These are phyloP conservation scores for Ceratobasidium sp. DNA, from an alignment of 1,284 basidiomycete species.

Conservation along the genomic window DNA sequence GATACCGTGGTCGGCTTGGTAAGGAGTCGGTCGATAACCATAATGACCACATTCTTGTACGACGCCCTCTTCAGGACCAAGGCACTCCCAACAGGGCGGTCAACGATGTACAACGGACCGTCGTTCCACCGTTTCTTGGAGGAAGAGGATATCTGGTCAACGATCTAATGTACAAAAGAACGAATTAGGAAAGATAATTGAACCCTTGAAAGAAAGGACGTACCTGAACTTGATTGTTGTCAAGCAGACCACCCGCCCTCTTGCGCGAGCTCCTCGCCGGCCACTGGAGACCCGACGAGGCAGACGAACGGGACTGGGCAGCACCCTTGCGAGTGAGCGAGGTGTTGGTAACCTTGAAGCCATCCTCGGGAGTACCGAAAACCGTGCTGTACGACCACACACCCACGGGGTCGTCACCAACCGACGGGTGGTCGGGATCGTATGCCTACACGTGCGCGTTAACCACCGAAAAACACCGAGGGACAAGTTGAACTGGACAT, in stretches of 20 bases:
- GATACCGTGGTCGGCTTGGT: conserved; percentile 4
- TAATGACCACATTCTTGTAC: conserved; percentile 12
- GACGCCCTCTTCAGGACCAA: background rate
- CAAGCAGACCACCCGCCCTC: no score
- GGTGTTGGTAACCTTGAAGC: background rate
- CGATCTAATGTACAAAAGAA: background rate
- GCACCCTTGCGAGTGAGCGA: background rate
- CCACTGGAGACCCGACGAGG: no score
- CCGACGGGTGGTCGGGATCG: background rate
- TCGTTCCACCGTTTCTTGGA: background rate
- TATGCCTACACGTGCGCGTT: no score
- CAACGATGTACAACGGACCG: background rate
- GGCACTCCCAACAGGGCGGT: background rate
- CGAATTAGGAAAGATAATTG: background rate
- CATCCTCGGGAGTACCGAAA: background rate
- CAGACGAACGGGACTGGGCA: no score
- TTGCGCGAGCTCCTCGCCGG: no score
- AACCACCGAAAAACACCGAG: no score
- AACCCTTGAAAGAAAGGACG: background rate
- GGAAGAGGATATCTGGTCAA: background rate
- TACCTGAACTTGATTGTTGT: no score
- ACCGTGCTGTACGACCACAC: background rate
- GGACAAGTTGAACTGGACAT: no score
- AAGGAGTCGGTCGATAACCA: conserved; percentile 11
- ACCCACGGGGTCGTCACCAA: background rate